Evolutionary conservation across 129 eudicot species (phyloP).

Genomic region (Helianthus annuus): HanXRQr2.0-SUNRISE NC_035445.2:89883981-89884480

Average conservation of each 20-base stretch:
- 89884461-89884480: constrained; percentile 31
- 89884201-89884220: constrained; percentile 53
- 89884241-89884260: constrained; percentile 73
- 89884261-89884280: constrained; percentile 49
- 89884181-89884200: background rate
- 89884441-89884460: constrained; percentile 22
- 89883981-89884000: too few species aligned
- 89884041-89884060: too few species aligned
- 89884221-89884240: constrained; percentile 46
- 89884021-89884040: too few species aligned
- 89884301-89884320: constrained; percentile 61
- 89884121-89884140: too few species aligned
- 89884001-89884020: too few species aligned
- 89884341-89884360: constrained; percentile 56
- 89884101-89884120: too few species aligned
- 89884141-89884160: too few species aligned
- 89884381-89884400: constrained; percentile 68
- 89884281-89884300: constrained; percentile 40
- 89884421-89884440: constrained; percentile 10
- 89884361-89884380: constrained; percentile 56
- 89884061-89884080: too few species aligned
- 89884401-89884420: constrained; percentile 57
- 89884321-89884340: constrained; percentile 42
- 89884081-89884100: too few species aligned
- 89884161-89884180: background rate